Evolutionary conservation across 1,284 basidiomycete genomes (phyloP).

Genomic region (Ceratobasidium papillatum): DNA sequence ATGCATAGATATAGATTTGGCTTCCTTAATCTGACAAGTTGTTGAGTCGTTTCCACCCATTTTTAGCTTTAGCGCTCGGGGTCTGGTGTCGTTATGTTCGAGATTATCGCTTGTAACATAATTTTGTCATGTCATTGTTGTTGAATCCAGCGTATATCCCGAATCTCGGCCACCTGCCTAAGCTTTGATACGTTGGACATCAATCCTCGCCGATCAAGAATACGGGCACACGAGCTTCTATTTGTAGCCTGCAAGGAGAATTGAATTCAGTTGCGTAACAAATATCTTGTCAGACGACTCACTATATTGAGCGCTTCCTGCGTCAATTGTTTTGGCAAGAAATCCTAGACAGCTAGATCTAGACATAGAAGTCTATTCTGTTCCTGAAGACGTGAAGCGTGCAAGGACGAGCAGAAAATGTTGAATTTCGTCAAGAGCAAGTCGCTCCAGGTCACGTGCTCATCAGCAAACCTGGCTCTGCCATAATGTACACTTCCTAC

Average conservation of each 20-base stretch:
- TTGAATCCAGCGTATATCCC: too few species aligned
- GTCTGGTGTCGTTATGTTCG: too few species aligned
- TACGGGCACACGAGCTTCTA: too few species aligned
- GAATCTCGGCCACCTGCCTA: too few species aligned
- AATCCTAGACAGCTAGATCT: too few species aligned
- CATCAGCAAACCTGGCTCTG: neutral
- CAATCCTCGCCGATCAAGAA: too few species aligned
- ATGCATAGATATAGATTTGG: too few species aligned
- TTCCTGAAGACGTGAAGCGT: neutral
- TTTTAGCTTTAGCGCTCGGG: neutral
- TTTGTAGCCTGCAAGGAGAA: neutral
- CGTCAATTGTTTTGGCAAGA: neutral
- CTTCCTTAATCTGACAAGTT: too few species aligned
- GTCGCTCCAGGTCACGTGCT: neutral
- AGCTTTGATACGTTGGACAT: too few species aligned
- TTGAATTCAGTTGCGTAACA: neutral
- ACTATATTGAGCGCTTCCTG: neutral
- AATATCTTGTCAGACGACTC: neutral
- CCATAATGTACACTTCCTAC: conserved; percentile 6
- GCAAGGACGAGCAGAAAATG: neutral
- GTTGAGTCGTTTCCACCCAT: neutral
- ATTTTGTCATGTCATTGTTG: too few species aligned
- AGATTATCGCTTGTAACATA: too few species aligned
- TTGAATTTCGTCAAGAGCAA: neutral
- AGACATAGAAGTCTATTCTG: neutral